A percentile compares a stretch with the other conserved stretches of the same genome.
phyloP scores from a whole-genome alignment of 1,139 yeast genomes.

The Pichia sp. region DNA sequence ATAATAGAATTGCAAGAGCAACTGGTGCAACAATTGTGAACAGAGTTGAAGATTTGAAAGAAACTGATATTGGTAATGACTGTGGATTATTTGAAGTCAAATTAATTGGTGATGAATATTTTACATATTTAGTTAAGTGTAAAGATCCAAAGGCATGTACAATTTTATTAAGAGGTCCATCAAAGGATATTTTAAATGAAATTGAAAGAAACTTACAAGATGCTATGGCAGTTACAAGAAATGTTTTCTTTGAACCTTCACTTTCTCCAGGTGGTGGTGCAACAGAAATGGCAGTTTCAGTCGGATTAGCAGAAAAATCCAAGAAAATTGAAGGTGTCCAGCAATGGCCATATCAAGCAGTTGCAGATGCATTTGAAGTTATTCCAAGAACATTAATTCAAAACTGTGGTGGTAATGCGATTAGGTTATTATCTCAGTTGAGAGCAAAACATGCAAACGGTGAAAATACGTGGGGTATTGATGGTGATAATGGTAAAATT shows the following conservation, averaged over 20 bases:
- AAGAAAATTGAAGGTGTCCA: constrained; percentile 90
- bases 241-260: constrained; percentile 90
- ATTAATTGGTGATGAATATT: constrained; percentile 95
- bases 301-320: constrained; percentile 81
- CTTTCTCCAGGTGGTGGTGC: constrained; percentile 99
- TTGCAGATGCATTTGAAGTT: constrained; percentile 97
- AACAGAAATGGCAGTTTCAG: constrained; percentile 97
- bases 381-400: constrained; percentile 95
- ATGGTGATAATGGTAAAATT: constrained; percentile 89
- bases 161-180: constrained; percentile 86
- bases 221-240: constrained; percentile 97
- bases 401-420: constrained; percentile 96
- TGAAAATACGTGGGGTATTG: constrained; percentile 77
- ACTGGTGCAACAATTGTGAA: constrained; percentile 97
- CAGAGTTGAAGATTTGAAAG: constrained; percentile 90
- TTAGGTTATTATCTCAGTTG: constrained; percentile 78
- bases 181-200: constrained; percentile 93
- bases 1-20: constrained; percentile 94
- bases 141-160: constrained; percentile 90
- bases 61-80: constrained; percentile 77
- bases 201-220: constrained; percentile 96
- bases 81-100: constrained; percentile 93
- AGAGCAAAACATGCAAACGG: constrained; percentile 97
- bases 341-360: constrained; percentile 99
- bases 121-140: constrained; percentile 78